Conservation (phyloP, 2,329 filamentous ascomycete species). For the Hirsutella rhossiliensis region DNA sequence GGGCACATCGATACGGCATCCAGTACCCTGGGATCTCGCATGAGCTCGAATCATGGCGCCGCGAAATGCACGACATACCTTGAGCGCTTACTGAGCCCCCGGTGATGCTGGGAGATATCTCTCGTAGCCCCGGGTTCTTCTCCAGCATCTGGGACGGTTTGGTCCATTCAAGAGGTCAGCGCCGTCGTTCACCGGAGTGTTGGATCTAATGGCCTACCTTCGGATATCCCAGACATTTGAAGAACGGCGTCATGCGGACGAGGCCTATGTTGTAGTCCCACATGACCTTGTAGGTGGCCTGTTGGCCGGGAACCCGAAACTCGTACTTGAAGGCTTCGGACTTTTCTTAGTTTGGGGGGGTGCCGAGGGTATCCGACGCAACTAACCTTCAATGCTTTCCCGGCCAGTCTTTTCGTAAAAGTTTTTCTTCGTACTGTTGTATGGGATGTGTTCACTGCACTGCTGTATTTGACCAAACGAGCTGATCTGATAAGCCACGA, state of each 20-base stretch:
- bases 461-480: constrained; percentile 51
- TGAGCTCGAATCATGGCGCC: not conserved
- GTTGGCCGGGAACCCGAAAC: constrained; percentile 58
- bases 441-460: constrained; percentile 70
- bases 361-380: not conserved
- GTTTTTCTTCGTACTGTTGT: constrained; percentile 87
- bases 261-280: constrained; percentile 97
- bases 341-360: not conserved
- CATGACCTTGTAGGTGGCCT: constrained; percentile 64
- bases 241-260: constrained; percentile 87
- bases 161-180: constrained; percentile 43
- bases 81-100: constrained; percentile 84
- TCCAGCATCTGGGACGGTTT: constrained; percentile 74
- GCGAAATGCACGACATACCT: constrained; percentile 40
- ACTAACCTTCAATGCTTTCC: constrained; percentile 74
- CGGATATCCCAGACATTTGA: constrained; percentile 77
- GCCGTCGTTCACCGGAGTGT: not conserved
- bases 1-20: constrained; percentile 84
- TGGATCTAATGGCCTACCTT: constrained; percentile 54
- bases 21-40: constrained; percentile 62
- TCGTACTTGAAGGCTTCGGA: constrained; percentile 67
- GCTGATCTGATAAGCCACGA: constrained; percentile 52
- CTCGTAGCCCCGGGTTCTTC: constrained; percentile 67
- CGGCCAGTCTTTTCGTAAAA: constrained; percentile 79
- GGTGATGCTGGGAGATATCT: constrained; percentile 91